phyloP scores from a whole-genome alignment of 345 rosid genomes.

The Gossypium thurberi region DNA sequence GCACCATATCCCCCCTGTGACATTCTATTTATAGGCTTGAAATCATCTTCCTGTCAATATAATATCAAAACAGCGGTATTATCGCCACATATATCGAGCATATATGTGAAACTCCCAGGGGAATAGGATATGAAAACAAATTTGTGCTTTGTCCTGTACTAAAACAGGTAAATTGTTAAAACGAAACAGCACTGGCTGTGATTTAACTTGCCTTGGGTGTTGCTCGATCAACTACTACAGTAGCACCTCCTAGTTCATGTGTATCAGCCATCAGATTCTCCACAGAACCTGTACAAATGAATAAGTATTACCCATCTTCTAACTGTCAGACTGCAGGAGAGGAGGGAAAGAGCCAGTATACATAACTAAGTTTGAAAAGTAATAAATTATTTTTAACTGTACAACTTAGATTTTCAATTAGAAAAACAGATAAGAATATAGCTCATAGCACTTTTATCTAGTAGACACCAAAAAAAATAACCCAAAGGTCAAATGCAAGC shows the following conservation, averaged over 20 bases:
- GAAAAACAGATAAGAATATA: not conserved
- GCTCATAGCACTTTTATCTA: not conserved
- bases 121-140: not conserved
- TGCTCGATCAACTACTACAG: conserved; percentile 91
- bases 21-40: conserved; percentile 62
- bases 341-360: not conserved
- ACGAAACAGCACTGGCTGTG: not conserved
- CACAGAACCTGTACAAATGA: conserved; percentile 59
- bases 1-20: conserved; percentile 86
- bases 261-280: conserved; percentile 81
- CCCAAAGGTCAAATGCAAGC: not conserved
- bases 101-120: not conserved
- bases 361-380: not conserved
- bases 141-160: not conserved
- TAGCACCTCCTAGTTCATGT: conserved; percentile 90
- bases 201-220: conserved; percentile 64
- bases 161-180: not conserved
- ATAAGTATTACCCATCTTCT: not conserved
- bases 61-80: not conserved
- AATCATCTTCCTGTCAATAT: conserved; percentile 69
- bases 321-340: not conserved
- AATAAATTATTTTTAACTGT: not conserved
- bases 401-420: not conserved
- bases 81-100: not conserved
- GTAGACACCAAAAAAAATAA: not conserved